Evolutionary conservation across 2,329 filamentous ascomycete genomes (phyloP).

Genomic region (Fusarium compactum): DNA sequence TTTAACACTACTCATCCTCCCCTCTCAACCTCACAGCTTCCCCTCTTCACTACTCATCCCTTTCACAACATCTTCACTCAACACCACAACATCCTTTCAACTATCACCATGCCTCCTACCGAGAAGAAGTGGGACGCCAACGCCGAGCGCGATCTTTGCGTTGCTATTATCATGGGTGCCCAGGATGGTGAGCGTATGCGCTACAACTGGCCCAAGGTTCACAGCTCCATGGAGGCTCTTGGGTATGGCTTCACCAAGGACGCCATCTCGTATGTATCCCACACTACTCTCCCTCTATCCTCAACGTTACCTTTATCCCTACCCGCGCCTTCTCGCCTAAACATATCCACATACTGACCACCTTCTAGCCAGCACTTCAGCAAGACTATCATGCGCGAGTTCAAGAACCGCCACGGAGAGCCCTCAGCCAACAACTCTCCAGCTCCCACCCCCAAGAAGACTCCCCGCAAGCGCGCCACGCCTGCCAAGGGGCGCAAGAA

Average conservation of each 20-base stretch:
- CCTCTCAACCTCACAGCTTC: background rate
- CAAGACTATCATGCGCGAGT: constrained; percentile 54
- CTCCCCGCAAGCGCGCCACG: constrained; percentile 37
- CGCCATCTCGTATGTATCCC: constrained; percentile 53
- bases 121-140: constrained; percentile 55
- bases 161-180: constrained; percentile 51
- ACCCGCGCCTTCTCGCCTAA: background rate
- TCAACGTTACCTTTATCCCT: background rate
- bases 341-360: background rate
- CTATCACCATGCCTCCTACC: constrained; percentile 41
- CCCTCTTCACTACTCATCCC: background rate
- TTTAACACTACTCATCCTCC: constrained; percentile 1
- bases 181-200: constrained; percentile 43
- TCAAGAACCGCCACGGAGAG: constrained; percentile 47
- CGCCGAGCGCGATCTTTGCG: constrained; percentile 56
- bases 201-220: constrained; percentile 52
- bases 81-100: background rate
- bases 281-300: background rate
- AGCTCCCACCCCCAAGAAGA: constrained; percentile 35
- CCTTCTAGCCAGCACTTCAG: constrained; percentile 54
- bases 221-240: constrained; percentile 49
- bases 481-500: constrained; percentile 36
- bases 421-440: background rate
- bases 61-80: background rate
- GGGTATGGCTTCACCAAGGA: constrained; percentile 55